A percentile compares a stretch with the other conserved stretches of the same genome.
These are phyloP conservation scores for Niebla homalea DNA, from an alignment of 495 filamentous ascomycete species.

Conservation along the genomic window DNA sequence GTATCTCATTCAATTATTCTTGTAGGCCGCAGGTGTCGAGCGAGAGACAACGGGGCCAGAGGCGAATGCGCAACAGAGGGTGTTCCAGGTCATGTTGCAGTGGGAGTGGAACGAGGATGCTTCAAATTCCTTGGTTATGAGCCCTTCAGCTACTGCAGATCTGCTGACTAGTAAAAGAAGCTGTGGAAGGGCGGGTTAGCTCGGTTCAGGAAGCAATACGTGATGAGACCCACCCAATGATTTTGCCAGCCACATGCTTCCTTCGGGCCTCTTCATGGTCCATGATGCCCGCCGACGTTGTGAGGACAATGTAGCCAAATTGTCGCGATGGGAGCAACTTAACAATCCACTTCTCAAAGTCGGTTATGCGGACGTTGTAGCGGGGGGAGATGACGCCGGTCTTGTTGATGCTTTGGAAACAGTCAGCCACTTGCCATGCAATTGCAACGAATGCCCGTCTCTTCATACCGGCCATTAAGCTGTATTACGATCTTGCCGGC, in stretches of 20 bases:
- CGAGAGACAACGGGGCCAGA: too few relatives aligned
- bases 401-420: constrained; percentile 75
- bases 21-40: too few relatives aligned
- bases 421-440: background rate
- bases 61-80: too few relatives aligned
- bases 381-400: constrained; percentile 95
- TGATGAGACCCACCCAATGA: constrained; percentile 25
- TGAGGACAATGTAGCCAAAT: constrained; percentile 98
- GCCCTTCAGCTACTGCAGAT: too few relatives aligned
- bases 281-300: constrained; percentile 98
- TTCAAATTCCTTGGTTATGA: too few relatives aligned
- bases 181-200: background rate
- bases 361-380: constrained; percentile 94
- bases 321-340: constrained; percentile 98
- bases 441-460: background rate
- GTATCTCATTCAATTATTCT: too few relatives aligned
- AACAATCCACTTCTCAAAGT: constrained; percentile 98
- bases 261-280: constrained; percentile 98
- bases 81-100: too few relatives aligned
- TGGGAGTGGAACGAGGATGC: too few relatives aligned
- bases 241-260: constrained; percentile 95
- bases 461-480: constrained; percentile 59
- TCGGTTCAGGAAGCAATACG: too few relatives aligned
- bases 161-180: constrained; percentile 6
- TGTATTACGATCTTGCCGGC: constrained; percentile 97